Base-by-base conservation (phyloP, 2,329 filamentous ascomycete genomes). In the Trichoderma oligosporum region DNA sequence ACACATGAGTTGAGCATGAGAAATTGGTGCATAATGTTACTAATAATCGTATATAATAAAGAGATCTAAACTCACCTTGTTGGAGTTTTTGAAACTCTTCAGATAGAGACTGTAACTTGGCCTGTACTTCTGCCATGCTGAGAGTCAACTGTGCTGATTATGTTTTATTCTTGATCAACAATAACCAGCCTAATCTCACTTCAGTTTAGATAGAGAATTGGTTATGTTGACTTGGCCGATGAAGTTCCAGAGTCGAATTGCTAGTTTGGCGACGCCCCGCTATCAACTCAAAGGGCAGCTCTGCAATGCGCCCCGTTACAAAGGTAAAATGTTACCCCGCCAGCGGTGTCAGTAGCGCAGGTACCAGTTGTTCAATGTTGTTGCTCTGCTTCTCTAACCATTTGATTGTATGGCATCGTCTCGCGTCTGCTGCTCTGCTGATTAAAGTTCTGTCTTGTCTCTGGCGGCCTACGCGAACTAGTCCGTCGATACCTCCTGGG, bases 21-120 rank as follows among this genome's bases (percentile, higher is more conserved):
- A n/a, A 16, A 5, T 20, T 24, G 12, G 12, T 14, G 18, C 8
- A 39, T 27, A n/a, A n/a, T 7, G 29, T 5, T n/a, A 7, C 6
- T 16, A 18, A 14, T 36, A 14, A 16, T 20, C 20, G 14, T 9
- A 9, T 24, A 18, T 0, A 35, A 8, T 12, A 18, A 31, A 14
- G n/a, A 35, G 7, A 20, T n/a, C 7, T n/a, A 6, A 7, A 65
- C 73, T 61, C 71, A 89, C 91, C 91, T 73, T 87, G 85, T 74
- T 97, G 92, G 25, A 97, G 78, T 69, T 88, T 87, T 70, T 92
- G 87, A 70, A 88, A 97, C 63, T 96, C 87, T 52, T 97, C 91
- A 0, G 91, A 91, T 41, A 97, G 82, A 53, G 80, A 77, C 75
- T 97, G 92, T 24, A 97, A 80, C 67, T 83, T 83, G 61, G 87